Evolutionary conservation across 495 filamentous ascomycete species (phyloP).

Genomic region (Talaromyces adpressus): DNA sequence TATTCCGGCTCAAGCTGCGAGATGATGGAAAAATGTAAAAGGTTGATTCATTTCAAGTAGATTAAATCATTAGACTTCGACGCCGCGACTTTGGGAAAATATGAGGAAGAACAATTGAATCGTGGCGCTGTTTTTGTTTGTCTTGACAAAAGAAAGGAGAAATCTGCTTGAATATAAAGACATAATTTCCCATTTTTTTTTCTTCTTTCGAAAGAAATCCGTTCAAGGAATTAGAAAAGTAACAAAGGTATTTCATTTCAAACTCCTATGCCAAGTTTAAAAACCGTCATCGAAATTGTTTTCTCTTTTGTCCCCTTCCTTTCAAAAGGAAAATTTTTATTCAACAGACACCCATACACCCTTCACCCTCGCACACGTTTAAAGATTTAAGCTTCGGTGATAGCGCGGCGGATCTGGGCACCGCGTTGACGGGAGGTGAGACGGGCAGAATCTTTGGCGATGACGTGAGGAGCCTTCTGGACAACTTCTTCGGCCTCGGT

Average conservation of each 20-base stretch:
- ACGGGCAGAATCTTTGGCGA: constrained; percentile 50
- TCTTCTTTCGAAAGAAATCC: background rate
- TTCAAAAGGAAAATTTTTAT: background rate
- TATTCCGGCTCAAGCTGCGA: background rate
- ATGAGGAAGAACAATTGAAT: background rate
- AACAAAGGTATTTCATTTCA: constrained; percentile 2
- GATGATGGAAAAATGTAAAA: background rate
- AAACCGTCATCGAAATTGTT: constrained; percentile 2
- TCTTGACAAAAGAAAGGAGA: background rate
- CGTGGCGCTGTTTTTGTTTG: background rate
- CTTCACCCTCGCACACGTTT: background rate
- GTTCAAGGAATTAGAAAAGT: constrained; percentile 1
- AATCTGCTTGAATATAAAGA: too few relatives aligned
- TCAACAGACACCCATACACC: background rate
- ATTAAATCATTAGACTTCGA: background rate
- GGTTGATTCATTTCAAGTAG: background rate
- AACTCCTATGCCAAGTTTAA: constrained; percentile 5
- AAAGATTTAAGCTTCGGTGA: constrained; percentile 63
- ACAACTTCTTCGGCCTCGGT: constrained; percentile 87
- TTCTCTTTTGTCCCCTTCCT: background rate
- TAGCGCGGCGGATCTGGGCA: constrained; percentile 65
- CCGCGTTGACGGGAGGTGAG: constrained; percentile 87
- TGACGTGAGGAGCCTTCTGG: constrained; percentile 63
- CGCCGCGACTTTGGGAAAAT: background rate
- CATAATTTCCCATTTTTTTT: background rate